Evolutionary conservation across 306 rosid species (phyloP).

Genomic region (Glycine tomentella): DNA sequence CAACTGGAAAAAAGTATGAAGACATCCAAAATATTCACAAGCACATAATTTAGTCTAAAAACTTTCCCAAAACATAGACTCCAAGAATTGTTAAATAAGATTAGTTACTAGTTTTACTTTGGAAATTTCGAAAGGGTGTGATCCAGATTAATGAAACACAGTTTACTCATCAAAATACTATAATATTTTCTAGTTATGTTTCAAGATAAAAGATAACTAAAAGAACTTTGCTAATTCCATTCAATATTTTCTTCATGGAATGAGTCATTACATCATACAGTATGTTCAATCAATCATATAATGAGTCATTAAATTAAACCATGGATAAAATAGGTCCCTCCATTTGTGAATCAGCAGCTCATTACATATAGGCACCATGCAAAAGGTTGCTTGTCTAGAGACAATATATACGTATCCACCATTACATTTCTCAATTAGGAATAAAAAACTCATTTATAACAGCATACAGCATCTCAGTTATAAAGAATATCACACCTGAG

Average conservation of each 20-base stretch:
- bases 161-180: slow-evolving; percentile 12
- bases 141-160: neutral
- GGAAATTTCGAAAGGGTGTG: slow-evolving; percentile 29
- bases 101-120: slow-evolving; percentile 17
- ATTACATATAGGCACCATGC: slow-evolving; percentile 49
- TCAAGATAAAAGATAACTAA: slow-evolving; percentile 29
- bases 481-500: slow-evolving; percentile 71
- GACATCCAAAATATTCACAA: slow-evolving; percentile 19
- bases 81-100: neutral
- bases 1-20: neutral
- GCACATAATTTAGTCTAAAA: slow-evolving; percentile 27
- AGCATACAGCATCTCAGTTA: slow-evolving; percentile 11
- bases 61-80: slow-evolving; percentile 7
- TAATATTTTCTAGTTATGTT: slow-evolving; percentile 24
- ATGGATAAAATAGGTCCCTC: slow-evolving; percentile 38
- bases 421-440: slow-evolving; percentile 35
- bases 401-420: slow-evolving; percentile 41
- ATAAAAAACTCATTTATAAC: neutral
- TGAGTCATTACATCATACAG: slow-evolving; percentile 20
- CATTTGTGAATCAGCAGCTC: slow-evolving; percentile 40
- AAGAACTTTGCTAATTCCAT: slow-evolving; percentile 23
- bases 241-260: slow-evolving; percentile 31
- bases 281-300: slow-evolving; percentile 32
- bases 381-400: slow-evolving; percentile 65
- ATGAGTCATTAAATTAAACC: slow-evolving; percentile 37